phyloP scores from a whole-genome alignment of 2,329 filamentous ascomycete genomes.

The Epicoccum sorghinum region DNA sequence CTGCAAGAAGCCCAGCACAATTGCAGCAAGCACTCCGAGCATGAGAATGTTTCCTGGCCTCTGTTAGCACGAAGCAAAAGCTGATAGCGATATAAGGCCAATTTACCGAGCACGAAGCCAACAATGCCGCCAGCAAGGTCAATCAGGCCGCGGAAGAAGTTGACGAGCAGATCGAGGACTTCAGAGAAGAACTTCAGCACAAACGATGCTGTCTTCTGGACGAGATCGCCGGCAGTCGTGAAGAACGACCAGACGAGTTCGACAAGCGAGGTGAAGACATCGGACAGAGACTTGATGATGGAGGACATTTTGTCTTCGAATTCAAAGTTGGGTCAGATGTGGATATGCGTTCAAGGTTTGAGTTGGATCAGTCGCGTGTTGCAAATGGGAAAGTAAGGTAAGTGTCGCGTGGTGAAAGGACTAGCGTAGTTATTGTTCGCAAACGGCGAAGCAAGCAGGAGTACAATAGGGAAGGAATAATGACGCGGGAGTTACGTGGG shows the following conservation, averaged over 20 bases:
- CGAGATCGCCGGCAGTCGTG: slow-evolving; percentile 40
- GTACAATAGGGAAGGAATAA: slow-evolving; percentile 16
- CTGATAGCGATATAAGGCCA: not conserved
- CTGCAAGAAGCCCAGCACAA: slow-evolving; percentile 44
- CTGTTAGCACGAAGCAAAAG: not conserved
- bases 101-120: slow-evolving; percentile 40
- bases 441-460: slow-evolving; percentile 12
- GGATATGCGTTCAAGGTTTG: not conserved
- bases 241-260: slow-evolving; percentile 46
- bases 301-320: slow-evolving; percentile 37
- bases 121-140: slow-evolving; percentile 44
- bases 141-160: slow-evolving; percentile 42
- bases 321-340: not conserved
- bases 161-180: slow-evolving; percentile 37
- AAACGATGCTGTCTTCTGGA: slow-evolving; percentile 38
- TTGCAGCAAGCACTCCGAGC: slow-evolving; percentile 40
- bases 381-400: not conserved
- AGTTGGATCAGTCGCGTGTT: not conserved
- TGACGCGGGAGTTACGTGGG: slow-evolving; percentile 33
- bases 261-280: slow-evolving; percentile 40
- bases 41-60: slow-evolving; percentile 42
- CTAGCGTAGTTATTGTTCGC: slow-evolving; percentile 10
- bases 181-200: slow-evolving; percentile 34
- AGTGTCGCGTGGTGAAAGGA: slow-evolving; percentile 6
- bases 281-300: slow-evolving; percentile 39